phyloP scores from a whole-genome alignment of 2,329 filamentous ascomycete species.

The Akanthomyces lecanii region DNA sequence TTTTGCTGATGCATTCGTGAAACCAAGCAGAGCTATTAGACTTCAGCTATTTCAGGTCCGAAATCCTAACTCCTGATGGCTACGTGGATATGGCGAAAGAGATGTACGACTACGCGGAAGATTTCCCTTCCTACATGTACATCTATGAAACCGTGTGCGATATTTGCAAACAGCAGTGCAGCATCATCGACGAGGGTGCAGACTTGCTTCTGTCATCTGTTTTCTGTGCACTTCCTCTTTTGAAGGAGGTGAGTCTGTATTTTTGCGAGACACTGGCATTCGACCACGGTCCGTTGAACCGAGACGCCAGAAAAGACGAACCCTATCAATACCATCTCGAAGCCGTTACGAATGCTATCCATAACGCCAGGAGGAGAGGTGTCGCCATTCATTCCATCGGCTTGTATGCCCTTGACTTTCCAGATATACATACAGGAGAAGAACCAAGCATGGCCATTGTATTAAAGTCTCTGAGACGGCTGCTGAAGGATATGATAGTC shows the following conservation, averaged over 20 bases:
- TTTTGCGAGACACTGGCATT: too few species aligned
- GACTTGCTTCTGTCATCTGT: neutral
- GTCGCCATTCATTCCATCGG: neutral
- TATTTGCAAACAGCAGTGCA: neutral
- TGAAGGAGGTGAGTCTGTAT: neutral
- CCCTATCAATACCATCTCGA: too few species aligned
- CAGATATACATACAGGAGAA: neutral
- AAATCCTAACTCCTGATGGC: neutral
- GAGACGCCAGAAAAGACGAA: too few species aligned
- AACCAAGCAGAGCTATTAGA: neutral
- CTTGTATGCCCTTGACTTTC: too few species aligned
- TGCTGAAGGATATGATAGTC: neutral
- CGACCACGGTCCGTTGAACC: too few species aligned
- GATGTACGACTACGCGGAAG: neutral
- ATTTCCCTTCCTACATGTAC: neutral
- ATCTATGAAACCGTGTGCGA: neutral
- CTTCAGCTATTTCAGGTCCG: neutral
- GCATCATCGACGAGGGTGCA: neutral
- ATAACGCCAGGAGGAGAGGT: neutral
- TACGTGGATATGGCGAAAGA: neutral
- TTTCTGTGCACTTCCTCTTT: neutral
- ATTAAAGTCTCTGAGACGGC: neutral
- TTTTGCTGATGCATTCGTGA: too few species aligned
- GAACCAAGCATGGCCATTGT: neutral
- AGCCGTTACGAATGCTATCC: too few species aligned